phyloP scores from a whole-genome alignment of 805 yeast species.

The Candida endomychidarum region DNA sequence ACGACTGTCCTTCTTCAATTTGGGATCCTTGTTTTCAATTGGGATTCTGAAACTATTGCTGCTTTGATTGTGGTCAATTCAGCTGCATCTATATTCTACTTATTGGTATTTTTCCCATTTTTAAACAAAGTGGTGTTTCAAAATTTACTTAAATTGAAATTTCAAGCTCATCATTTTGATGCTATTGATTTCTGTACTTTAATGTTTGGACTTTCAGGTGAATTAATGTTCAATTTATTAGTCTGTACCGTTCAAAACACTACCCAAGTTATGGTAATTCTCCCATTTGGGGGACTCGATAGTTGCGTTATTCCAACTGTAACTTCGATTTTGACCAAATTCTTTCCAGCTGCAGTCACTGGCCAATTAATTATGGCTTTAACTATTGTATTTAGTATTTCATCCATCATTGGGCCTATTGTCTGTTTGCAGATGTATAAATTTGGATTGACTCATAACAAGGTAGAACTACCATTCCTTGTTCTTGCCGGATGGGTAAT shows the following conservation, averaged over 20 bases:
- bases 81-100: background rate
- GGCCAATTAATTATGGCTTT: constrained; percentile 11
- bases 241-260: background rate
- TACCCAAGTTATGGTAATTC: background rate
- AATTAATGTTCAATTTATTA: background rate
- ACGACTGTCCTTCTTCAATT: constrained; percentile 6
- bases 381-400: constrained; percentile 4
- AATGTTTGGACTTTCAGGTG: background rate
- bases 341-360: constrained; percentile 40
- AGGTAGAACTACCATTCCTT: constrained; percentile 9
- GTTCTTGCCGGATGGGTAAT: background rate
- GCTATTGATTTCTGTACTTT: constrained; percentile 10
- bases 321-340: constrained; percentile 58
- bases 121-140: constrained; percentile 3
- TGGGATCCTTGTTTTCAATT: constrained; percentile 4
- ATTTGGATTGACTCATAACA: constrained; percentile 11
- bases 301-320: constrained; percentile 54
- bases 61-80: background rate
- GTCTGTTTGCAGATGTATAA: constrained; percentile 4
- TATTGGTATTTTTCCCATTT: constrained; percentile 8
- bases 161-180: constrained; percentile 11
- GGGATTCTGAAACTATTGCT: constrained; percentile 8
- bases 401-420: constrained; percentile 2
- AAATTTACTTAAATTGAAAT: constrained; percentile 6
- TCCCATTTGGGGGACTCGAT: constrained; percentile 43